Conservation (phyloP, 345 rosid species). For the Gossypium turneri region DNA sequence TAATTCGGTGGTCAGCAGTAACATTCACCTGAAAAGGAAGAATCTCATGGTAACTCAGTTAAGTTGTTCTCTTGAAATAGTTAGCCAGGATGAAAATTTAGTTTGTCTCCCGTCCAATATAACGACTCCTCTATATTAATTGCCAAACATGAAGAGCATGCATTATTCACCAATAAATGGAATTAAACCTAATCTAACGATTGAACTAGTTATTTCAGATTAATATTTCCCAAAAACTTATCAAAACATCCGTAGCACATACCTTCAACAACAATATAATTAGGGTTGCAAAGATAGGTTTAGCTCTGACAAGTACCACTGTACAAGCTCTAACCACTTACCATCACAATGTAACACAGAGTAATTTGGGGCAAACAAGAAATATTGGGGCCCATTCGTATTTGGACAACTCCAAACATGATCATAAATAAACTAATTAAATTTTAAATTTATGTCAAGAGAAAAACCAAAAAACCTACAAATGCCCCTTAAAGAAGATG, state of each 20-base stretch:
- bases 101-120: neutral
- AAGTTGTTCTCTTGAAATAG: neutral
- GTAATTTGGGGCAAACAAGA: neutral
- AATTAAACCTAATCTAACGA: neutral
- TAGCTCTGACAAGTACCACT: neutral
- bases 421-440: neutral
- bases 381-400: neutral
- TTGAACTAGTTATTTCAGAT: neutral
- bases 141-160: neutral
- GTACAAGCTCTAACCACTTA: neutral
- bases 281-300: neutral
- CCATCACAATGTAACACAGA: neutral
- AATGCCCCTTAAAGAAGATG: neutral
- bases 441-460: neutral
- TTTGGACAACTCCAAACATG: neutral
- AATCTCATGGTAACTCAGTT: slow-evolving; percentile 6
- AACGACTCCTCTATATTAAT: neutral
- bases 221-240: neutral
- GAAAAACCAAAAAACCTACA: neutral
- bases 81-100: neutral
- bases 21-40: slow-evolving; percentile 69
- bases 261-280: neutral
- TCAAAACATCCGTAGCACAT: neutral
- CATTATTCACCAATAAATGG: neutral
- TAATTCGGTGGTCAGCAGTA: slow-evolving; percentile 88